Evolutionary conservation across 257 asterid genomes (phyloP), one percentile per base, ranked within the genome.

Genomic region (Solanum chiquidenum): DNA sequence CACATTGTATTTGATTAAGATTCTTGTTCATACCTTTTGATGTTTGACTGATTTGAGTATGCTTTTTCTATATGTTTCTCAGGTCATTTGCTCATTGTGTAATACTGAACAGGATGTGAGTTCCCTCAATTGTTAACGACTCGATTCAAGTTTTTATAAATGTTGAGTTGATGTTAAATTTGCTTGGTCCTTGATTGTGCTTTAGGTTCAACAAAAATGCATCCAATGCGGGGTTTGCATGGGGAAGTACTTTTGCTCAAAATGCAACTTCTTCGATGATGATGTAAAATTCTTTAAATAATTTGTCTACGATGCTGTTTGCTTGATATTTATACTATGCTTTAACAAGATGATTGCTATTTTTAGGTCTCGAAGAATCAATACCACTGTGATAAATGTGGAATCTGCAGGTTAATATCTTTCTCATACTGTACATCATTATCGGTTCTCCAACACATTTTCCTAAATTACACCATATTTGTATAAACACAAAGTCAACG

Each of bases 181-280:
- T 40, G 9, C 33, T 64, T 44, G 37, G 84, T 71, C 25, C 74
- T 46, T 83, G 34, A 37, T 25, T 44, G 85, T 79, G 37, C 38
- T 44, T 44, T 87, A 94, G 96, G 94, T 94, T 83, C 93, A 89
- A 89, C 94, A 92, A 52, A 90, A 87, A 9, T 94, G 95, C 85
- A 64, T 20, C 69, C 90, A 85, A 3, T 95, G 98, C 86, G 95
- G 95, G 35, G 91, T 89, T 89, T 91, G 92, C 87, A 88, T 93
- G 94, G 98, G 98, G 58, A 92, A 92, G 9, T 95, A 95, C 91
- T 94, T 71, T 87, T 95, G 98, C 90, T 84, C 91, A 5, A 87
- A 87, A 85, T 95, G 98, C 94, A 94, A 92, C 46, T 92, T 95
- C 90, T 94, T 93, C 12, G 98, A 95, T 58, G 98, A 94, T 77